Percentiles rank a stretch among this genome's conserved stretches.
These are phyloP conservation scores for Botrytis elliptica DNA, from an alignment of 2,329 filamentous ascomycete genomes.

Conservation along the genomic window DNA sequence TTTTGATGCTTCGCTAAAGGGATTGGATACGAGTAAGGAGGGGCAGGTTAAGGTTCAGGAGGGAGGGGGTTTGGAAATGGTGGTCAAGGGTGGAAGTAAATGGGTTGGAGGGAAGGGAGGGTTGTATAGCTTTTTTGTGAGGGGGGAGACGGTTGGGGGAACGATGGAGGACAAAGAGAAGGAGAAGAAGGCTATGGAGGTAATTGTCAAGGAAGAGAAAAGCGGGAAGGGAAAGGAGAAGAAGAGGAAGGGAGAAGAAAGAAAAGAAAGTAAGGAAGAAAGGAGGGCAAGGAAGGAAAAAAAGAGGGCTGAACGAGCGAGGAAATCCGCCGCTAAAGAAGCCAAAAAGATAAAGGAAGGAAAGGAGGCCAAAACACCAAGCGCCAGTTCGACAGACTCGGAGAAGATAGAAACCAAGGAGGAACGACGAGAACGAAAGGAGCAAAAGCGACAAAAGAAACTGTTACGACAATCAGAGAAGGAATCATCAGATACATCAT, in stretches of 20 bases:
- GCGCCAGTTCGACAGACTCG: not conserved
- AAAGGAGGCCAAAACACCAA: not conserved
- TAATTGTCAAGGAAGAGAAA: conserved; percentile 29
- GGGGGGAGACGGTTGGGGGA: conserved; percentile 73
- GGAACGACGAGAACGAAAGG: conserved; percentile 41
- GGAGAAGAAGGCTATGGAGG: conserved; percentile 21
- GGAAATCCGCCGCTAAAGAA: conserved; percentile 23
- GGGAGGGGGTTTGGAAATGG: conserved; percentile 54
- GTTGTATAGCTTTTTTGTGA: conserved; percentile 82
- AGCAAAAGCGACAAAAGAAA: conserved; percentile 41
- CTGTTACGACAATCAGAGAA: conserved; percentile 30
- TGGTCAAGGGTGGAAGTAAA: conserved; percentile 53
- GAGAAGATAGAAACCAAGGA: conserved; percentile 38
- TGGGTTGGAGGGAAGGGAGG: conserved; percentile 55
- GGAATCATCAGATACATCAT: conserved; percentile 27
- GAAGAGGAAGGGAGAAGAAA: conserved; percentile 29
- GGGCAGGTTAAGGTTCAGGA: conserved; percentile 56
- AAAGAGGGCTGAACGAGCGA: conserved; percentile 36
- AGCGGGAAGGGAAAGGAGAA: conserved; percentile 37
- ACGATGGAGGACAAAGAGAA: conserved; percentile 50
- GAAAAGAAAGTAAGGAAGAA: conserved; percentile 40
- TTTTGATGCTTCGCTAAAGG: conserved; percentile 86
- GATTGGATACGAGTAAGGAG: conserved; percentile 63
- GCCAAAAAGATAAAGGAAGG: not conserved
- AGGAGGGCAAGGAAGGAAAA: conserved; percentile 42